Base-by-base conservation (phyloP, 2,329 filamentous ascomycete species). In the Fusarium oxysporum region DNA sequence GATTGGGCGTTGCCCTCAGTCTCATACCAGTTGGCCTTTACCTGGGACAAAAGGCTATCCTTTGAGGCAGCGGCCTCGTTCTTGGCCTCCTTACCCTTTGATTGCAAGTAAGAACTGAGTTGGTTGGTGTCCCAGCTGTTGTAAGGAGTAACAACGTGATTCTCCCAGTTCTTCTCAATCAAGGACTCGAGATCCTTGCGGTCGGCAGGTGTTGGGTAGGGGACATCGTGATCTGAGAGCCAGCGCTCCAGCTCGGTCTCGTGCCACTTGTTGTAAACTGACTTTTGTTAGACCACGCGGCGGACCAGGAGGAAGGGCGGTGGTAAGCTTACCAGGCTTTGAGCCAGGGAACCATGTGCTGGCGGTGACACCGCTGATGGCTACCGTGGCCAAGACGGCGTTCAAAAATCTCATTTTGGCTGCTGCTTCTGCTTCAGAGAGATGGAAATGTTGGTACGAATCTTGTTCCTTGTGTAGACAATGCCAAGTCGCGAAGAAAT, bases 261-360 rank as follows among this genome's bases (percentile, higher is more conserved):
- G 79, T 98, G 96, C 96, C 96, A 99, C 82, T 96, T 98, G 85
- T 98, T 98, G 88, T 98, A 98, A 21, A 92, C 96, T 97, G n/a
- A 14, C 8, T 25, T 6, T 12, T 19, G 33, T 73, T 30, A 74
- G 68, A 53, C 50, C n/a, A 17, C 28, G 23, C 8, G 25, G n/a
- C 3, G 30, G 35, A 4, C 28, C 21, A 11, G 21, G 12, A 47
- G 17, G 25, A 19, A 38, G 6, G 8, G 33, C 9, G 14, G 41
- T 23, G 43, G 11, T 14, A 41, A 23, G 73, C 93, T 78, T 88
- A 97, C 95, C 92, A 80, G 94, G 87, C 83, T 94, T 96, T 80
- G 89, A 77, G n/a, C 82, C 82, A 21, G 82, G 90, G 81, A 97
- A 95, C 95, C 95, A 98, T 82, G 85, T 92, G 85, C 92, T 95